Percentiles rank a stretch among this genome's conserved stretches.
These are phyloP conservation scores for Thamnidium elegans DNA, from an alignment of 192 early-diverging fungal genomes.

Conservation along the genomic window DNA sequence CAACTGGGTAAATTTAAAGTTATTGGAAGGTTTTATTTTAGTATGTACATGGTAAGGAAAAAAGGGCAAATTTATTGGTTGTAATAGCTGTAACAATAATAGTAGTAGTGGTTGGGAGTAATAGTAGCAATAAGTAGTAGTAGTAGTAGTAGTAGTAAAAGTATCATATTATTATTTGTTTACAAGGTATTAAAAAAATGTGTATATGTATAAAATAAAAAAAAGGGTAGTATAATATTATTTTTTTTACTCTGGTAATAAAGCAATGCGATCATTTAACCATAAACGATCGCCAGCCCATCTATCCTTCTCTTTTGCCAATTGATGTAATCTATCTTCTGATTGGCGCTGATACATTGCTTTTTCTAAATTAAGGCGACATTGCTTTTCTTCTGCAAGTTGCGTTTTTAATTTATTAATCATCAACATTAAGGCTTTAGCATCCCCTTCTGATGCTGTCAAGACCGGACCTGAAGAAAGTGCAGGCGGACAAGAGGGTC, in stretches of 20 bases:
- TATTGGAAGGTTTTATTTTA: too few relatives aligned
- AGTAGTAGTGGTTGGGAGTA: not conserved
- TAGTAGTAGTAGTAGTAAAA: slow-evolving; percentile 2
- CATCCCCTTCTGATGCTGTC: not conserved
- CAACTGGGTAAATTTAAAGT: too few relatives aligned
- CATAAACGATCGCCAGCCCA: slow-evolving; percentile 29
- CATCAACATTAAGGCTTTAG: slow-evolving; percentile 2
- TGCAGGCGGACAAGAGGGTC: slow-evolving; percentile 13
- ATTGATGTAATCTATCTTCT: slow-evolving; percentile 38
- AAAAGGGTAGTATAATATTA: not conserved
- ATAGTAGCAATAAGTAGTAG: not conserved
- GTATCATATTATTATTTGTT: slow-evolving; percentile 6
- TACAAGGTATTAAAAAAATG: not conserved
- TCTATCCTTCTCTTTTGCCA: slow-evolving; percentile 31
- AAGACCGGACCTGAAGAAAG: slow-evolving; percentile 7
- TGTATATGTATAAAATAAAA: not conserved
- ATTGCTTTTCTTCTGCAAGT: slow-evolving; percentile 30
- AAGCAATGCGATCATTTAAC: slow-evolving; percentile 20
- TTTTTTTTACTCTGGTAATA: not conserved
- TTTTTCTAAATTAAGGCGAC: slow-evolving; percentile 32
- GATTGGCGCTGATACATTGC: slow-evolving; percentile 39
- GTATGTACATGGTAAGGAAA: too few relatives aligned
- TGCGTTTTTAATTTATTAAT: slow-evolving; percentile 25
- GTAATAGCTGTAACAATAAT: not conserved
- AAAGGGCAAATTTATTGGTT: not conserved